Evolutionary conservation across 345 rosid species (phyloP).

Genomic region (Eucalyptus melliodora): DNA sequence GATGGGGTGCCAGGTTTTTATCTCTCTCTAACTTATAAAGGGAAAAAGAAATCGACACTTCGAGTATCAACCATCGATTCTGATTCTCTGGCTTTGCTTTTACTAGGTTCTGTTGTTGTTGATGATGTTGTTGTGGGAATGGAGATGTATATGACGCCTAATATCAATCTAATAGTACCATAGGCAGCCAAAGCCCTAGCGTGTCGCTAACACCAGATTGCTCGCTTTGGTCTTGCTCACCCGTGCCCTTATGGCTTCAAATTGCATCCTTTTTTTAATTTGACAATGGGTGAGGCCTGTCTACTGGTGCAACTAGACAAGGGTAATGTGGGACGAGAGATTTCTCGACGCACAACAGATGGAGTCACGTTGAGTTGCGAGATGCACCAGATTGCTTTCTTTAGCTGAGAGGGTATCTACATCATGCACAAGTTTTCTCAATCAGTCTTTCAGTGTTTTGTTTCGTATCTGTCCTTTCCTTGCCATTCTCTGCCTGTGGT

Average conservation of each 20-base stretch:
- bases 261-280: background rate
- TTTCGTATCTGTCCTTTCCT: background rate
- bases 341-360: background rate
- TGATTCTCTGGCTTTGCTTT: background rate
- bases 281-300: background rate
- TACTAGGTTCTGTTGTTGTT: background rate
- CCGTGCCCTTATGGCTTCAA: background rate
- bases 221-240: background rate
- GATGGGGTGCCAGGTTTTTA: constrained; percentile 78
- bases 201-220: background rate
- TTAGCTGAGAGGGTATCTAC: background rate
- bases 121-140: background rate
- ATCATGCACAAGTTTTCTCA: background rate
- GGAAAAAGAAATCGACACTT: background rate
- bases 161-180: background rate
- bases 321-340: background rate
- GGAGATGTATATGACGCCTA: background rate
- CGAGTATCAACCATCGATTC: background rate
- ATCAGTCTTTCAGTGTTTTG: background rate
- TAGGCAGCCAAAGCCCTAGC: background rate
- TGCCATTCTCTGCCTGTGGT: background rate
- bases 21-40: background rate
- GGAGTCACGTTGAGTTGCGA: background rate
- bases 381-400: background rate
- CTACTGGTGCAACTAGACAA: background rate